A percentile compares a stretch with the other conserved stretches of the same genome.
Conservation (phyloP, 1,284 basidiomycete genomes). For the Microbotryum lychnidis-dioicae region DNA sequence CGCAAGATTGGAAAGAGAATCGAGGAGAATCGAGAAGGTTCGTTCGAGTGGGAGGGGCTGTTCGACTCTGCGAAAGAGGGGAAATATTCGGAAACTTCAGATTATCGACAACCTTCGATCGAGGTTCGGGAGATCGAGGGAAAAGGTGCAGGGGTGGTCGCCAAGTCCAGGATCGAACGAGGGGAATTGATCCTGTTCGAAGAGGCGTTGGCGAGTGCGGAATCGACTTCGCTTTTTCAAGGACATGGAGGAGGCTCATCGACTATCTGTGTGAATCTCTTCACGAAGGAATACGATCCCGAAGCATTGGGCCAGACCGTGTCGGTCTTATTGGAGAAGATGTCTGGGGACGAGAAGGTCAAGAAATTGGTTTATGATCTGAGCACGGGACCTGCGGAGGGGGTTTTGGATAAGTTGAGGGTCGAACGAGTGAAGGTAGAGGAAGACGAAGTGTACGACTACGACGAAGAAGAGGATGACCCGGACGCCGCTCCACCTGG, state of each 20-base stretch:
- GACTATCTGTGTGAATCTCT: slow-evolving; percentile 19
- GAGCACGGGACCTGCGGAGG: background rate
- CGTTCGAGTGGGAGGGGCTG: slow-evolving; percentile 6
- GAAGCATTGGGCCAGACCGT: slow-evolving; percentile 9
- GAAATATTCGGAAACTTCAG: slow-evolving; percentile 2
- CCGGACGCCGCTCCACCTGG: background rate
- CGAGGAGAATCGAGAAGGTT: background rate
- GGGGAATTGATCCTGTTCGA: slow-evolving; percentile 26
- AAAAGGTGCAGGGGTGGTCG: slow-evolving; percentile 23
- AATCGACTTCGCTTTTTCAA: background rate
- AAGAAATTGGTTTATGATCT: background rate
- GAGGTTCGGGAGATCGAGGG: background rate
- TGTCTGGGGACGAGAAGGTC: background rate
- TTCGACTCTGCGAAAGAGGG: background rate
- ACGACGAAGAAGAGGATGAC: background rate
- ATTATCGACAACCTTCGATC: slow-evolving; percentile 7
- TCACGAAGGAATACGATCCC: slow-evolving; percentile 17
- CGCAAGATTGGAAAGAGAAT: background rate
- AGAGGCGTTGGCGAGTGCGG: slow-evolving; percentile 23
- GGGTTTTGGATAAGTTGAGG: background rate
- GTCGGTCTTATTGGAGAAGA: slow-evolving; percentile 3
- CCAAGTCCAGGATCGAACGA: slow-evolving; percentile 10
- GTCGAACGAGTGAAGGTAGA: slow-evolving; percentile 4
- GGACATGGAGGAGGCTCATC: slow-evolving; percentile 1
- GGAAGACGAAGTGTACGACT: background rate